A percentile compares a stretch with the other conserved stretches of the same genome.
phyloP scores from a whole-genome alignment of 805 yeast genomes.

The Sugiyamaella floridensis region DNA sequence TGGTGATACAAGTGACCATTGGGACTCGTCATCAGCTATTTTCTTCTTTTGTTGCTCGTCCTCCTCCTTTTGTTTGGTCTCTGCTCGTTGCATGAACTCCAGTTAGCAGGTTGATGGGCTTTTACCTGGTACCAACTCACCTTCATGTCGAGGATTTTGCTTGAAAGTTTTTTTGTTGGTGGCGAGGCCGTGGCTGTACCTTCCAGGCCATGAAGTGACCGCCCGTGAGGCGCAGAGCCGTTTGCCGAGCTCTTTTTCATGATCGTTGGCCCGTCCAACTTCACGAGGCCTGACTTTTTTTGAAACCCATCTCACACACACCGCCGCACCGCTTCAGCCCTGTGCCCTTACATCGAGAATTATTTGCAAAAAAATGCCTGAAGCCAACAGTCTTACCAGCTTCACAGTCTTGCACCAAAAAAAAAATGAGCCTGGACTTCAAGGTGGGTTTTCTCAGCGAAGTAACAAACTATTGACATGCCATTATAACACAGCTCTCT shows the following conservation, averaged over 20 bases:
- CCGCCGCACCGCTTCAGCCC: neutral
- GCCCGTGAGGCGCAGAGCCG: neutral
- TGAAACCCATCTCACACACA: neutral
- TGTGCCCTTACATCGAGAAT: neutral
- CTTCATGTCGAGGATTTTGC: slow-evolving; percentile 80
- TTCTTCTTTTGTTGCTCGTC: slow-evolving; percentile 22
- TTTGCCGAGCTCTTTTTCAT: neutral
- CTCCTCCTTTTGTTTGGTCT: slow-evolving; percentile 29
- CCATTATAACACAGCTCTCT: slow-evolving; percentile 46
- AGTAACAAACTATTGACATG: neutral
- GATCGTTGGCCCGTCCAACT: neutral
- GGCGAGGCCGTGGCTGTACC: slow-evolving; percentile 13
- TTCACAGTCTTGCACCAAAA: neutral
- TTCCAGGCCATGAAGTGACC: slow-evolving; percentile 6
- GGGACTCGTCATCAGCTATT: slow-evolving; percentile 21
- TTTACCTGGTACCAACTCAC: slow-evolving; percentile 39
- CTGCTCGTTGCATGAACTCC: slow-evolving; percentile 26
- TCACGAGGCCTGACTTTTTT: neutral
- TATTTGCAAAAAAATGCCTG: slow-evolving; percentile 5
- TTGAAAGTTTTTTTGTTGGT: slow-evolving; percentile 41
- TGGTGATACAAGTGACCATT: slow-evolving; percentile 15
- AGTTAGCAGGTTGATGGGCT: neutral
- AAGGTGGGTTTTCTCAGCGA: slow-evolving; percentile 18
- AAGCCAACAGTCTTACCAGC: neutral
- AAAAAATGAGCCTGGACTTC: slow-evolving; percentile 76